Percentiles rank a stretch among this genome's conserved stretches.
phyloP scores from a whole-genome alignment of 73 alveolate genomes.

The Urostyla sp. region DNA sequence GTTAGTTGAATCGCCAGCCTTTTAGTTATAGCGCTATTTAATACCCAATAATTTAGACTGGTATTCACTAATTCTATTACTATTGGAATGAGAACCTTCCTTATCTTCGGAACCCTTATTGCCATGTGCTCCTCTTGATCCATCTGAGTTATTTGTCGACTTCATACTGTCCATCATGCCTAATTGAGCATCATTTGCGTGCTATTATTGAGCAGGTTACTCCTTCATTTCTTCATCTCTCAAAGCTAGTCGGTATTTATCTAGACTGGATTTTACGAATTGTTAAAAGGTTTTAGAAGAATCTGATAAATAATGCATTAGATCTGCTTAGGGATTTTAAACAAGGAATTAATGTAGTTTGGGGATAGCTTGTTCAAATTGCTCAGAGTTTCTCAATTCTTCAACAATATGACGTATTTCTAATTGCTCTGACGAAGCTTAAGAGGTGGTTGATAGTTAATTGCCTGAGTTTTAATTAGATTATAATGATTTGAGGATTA shows the following conservation, averaged over 20 bases:
- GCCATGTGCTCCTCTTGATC: slow-evolving; percentile 17
- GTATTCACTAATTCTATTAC: slow-evolving; percentile 46
- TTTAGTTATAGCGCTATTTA: slow-evolving; percentile 17
- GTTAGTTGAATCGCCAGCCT: slow-evolving; percentile 2
- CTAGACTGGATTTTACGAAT: slow-evolving; percentile 20
- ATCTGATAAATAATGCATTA: slow-evolving; percentile 4
- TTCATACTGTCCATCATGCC: background rate
- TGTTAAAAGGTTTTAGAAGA: slow-evolving; percentile 28
- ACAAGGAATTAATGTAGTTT: slow-evolving; percentile 19
- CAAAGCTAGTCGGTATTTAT: slow-evolving; percentile 2
- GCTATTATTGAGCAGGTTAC: background rate
- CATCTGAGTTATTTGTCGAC: slow-evolving; percentile 6
- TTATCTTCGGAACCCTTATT: slow-evolving; percentile 11
- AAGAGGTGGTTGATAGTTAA: background rate
- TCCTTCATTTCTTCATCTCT: slow-evolving; percentile 9
- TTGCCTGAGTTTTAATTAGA: slow-evolving; percentile 42
- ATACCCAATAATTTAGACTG: slow-evolving; percentile 21
- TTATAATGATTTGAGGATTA: slow-evolving; percentile 44
- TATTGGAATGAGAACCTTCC: background rate
- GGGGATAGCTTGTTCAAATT: slow-evolving; percentile 34
- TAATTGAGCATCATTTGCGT: background rate
- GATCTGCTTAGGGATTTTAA: slow-evolving; percentile 11
- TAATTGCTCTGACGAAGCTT: background rate
- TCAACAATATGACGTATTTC: slow-evolving; percentile 21
- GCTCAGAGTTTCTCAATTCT: slow-evolving; percentile 42